A percentile compares a stretch with the other conserved stretches of the same genome.
These are phyloP conservation scores for Boletus sp. DNA, from an alignment of 768 basidiomycete species.

Conservation along the genomic window DNA sequence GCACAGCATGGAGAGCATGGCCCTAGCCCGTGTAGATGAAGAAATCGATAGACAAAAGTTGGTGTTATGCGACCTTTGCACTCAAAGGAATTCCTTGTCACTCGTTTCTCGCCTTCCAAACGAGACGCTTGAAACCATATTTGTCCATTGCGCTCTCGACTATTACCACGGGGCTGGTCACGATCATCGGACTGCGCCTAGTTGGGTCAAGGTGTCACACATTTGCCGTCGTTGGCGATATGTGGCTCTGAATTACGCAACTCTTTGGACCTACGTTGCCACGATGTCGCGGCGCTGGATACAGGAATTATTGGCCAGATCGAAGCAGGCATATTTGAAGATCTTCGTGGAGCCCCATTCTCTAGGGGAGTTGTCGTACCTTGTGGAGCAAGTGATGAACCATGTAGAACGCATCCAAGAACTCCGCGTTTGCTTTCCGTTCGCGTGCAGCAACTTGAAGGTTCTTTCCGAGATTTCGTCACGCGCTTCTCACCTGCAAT, in stretches of 20 bases:
- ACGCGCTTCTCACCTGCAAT: too few species aligned
- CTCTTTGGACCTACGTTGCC: constrained; percentile 38
- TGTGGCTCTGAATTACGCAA: constrained; percentile 39
- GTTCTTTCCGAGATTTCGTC: too few species aligned
- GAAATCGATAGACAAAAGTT: neutral
- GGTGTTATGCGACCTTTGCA: neutral
- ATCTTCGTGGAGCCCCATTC: too few species aligned
- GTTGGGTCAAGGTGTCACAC: constrained; percentile 12
- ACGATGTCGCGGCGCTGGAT: neutral
- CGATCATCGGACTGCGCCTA: neutral
- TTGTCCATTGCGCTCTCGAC: constrained; percentile 1
- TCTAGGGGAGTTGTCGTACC: too few species aligned
- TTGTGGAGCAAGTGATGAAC: neutral
- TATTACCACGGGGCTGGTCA: too few species aligned
- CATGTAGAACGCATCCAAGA: neutral
- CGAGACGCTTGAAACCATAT: constrained; percentile 13
- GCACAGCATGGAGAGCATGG: neutral
- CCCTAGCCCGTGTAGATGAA: neutral
- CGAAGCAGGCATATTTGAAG: neutral
- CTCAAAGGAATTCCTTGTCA: constrained; percentile 7
- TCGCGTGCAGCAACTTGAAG: too few species aligned
- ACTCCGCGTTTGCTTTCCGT: neutral
- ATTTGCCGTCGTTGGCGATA: constrained; percentile 39
- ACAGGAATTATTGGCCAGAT: neutral
- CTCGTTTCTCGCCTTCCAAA: constrained; percentile 13